Percentiles rank a stretch among this genome's conserved stretches.
These are phyloP conservation scores for Strigomonas culicis DNA, from an alignment of 208 protist genomes.

Conservation along the genomic window DNA sequence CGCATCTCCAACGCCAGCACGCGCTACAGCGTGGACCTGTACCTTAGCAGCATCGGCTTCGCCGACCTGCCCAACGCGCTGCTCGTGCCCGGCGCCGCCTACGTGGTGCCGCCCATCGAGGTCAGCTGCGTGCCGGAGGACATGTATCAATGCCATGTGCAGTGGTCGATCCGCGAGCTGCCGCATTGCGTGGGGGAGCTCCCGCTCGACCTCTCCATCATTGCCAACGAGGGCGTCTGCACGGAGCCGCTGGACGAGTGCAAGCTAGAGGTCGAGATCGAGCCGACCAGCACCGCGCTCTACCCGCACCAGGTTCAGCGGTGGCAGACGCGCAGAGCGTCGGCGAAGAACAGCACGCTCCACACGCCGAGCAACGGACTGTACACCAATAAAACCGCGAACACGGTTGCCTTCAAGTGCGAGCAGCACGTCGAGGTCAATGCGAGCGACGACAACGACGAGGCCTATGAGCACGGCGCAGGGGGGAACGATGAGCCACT, in stretches of 20 bases:
- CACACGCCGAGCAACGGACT: no score
- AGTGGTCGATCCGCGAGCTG: conserved; percentile 73
- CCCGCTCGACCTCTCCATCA: conserved; percentile 52
- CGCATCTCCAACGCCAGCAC: conserved; percentile 66
- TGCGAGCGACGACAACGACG: neutral
- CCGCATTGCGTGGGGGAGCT: conserved; percentile 56
- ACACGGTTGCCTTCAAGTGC: no score
- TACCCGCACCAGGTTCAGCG: no score
- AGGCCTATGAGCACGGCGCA: neutral
- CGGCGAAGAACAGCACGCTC: no score
- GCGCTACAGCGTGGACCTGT: conserved; percentile 73
- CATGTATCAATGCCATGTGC: conserved; percentile 24
- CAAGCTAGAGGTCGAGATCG: conserved; percentile 38
- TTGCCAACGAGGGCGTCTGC: conserved; percentile 37
- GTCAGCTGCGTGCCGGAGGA: conserved; percentile 49
- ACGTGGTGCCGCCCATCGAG: conserved; percentile 77
- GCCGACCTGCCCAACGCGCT: conserved; percentile 54
- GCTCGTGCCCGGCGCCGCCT: conserved; percentile 70
- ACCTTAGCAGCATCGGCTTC: conserved; percentile 61
- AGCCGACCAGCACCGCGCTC: no score
- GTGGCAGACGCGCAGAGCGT: no score
- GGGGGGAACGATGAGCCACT: conserved; percentile 6
- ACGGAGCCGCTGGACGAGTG: conserved; percentile 79
- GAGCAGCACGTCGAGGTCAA: neutral
- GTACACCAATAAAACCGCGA: no score